Evolutionary conservation across 2,329 filamentous ascomycete genomes (phyloP).

Genomic region (Xylariomycetidae sp.): DNA sequence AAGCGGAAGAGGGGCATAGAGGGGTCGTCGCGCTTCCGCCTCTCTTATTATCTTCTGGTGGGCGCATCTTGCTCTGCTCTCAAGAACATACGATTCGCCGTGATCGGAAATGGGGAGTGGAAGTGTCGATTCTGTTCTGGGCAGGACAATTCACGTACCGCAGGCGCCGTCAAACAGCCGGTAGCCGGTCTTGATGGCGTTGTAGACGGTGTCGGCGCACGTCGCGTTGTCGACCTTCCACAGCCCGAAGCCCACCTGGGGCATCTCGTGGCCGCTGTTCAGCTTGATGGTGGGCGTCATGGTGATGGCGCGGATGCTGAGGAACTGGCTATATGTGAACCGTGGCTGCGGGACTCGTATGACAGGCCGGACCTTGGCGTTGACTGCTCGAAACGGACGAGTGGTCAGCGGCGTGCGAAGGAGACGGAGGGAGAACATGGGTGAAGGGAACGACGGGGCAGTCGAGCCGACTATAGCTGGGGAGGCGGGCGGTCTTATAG

Average conservation of each 20-base stretch:
- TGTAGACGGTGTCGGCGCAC: conserved; percentile 71
- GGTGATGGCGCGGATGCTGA: conserved; percentile 3
- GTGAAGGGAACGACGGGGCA: not conserved
- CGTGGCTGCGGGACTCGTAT: not conserved
- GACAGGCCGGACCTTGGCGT: too few species aligned
- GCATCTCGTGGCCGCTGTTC: conserved; percentile 63
- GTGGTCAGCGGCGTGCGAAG: not conserved
- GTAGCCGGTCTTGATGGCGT: conserved; percentile 61
- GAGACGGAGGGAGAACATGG: conserved; percentile 1
- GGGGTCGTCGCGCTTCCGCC: conserved; percentile 4
- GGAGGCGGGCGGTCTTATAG: too few species aligned
- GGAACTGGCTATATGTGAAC: not conserved
- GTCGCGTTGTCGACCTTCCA: conserved; percentile 78
- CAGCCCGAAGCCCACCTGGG: conserved; percentile 69
- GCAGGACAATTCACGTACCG: conserved; percentile 46
- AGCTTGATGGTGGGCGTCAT: conserved; percentile 50
- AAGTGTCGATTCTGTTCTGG: too few species aligned
- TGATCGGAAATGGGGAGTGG: too few species aligned
- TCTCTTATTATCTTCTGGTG: too few species aligned
- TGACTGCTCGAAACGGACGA: not conserved
- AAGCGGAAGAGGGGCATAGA: conserved; percentile 3
- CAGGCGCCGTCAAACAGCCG: conserved; percentile 55
- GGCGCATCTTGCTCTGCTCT: too few species aligned
- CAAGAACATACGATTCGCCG: too few species aligned
- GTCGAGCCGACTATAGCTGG: too few species aligned